Percentiles rank a stretch among this genome's conserved stretches.
Conservation (phyloP, 768 basidiomycete genomes). For the Lactarius sanguifluus region DNA sequence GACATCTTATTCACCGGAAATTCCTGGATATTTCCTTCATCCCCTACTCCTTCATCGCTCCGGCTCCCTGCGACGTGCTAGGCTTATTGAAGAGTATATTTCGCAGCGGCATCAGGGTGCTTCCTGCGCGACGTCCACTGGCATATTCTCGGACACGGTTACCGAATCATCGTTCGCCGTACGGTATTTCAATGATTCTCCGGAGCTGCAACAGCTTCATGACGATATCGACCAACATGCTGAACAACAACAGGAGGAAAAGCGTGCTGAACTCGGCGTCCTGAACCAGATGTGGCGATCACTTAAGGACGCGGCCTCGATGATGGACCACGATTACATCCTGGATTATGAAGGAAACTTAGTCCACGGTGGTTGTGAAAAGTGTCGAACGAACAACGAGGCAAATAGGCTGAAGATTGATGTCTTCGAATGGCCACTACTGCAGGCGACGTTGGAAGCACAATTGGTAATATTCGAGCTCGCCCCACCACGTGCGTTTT, state of each 20-base stretch:
- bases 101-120: background rate
- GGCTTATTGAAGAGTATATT: background rate
- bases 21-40: background rate
- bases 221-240: too few relatives aligned
- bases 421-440: background rate
- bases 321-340: background rate
- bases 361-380: background rate
- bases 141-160: conserved; percentile 1
- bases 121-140: background rate
- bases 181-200: background rate
- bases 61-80: background rate
- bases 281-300: background rate
- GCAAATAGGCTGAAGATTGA: background rate
- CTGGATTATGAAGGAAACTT: background rate
- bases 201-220: too few relatives aligned
- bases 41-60: background rate
- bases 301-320: background rate
- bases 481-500: background rate
- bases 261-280: background rate
- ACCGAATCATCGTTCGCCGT: background rate
- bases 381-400: background rate
- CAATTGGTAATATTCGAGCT: background rate
- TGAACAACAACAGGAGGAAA: too few relatives aligned
- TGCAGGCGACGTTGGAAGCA: background rate
- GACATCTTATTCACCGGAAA: background rate